Evolutionary conservation across 2,329 filamentous ascomycete species (phyloP).

Genomic region (Alternaria gansuensis): DNA sequence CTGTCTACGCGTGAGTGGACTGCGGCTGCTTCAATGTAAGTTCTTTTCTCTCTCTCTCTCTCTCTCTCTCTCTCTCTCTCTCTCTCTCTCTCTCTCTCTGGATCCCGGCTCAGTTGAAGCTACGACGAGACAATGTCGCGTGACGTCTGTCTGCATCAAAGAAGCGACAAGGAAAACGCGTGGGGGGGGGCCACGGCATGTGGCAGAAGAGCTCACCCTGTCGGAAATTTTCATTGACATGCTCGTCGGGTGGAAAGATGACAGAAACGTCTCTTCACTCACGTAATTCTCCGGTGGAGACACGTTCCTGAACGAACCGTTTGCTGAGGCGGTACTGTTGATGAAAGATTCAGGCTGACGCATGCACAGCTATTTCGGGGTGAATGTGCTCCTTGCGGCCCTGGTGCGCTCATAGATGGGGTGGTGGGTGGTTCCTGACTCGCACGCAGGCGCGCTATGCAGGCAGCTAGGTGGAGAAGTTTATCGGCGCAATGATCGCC

Average conservation of each 20-base stretch:
- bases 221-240: neutral
- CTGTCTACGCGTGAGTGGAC: slow-evolving; percentile 55
- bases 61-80: slow-evolving; percentile 14
- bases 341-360: slow-evolving; percentile 39
- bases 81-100: slow-evolving; percentile 7
- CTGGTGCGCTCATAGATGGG: slow-evolving; percentile 41
- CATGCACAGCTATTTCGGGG: slow-evolving; percentile 52
- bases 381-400: slow-evolving; percentile 54
- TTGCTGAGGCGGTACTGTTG: slow-evolving; percentile 21
- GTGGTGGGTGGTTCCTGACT: slow-evolving; percentile 18
- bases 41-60: slow-evolving; percentile 24
- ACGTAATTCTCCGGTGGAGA: slow-evolving; percentile 21
- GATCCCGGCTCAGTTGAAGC: neutral
- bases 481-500: slow-evolving; percentile 6
- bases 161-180: neutral
- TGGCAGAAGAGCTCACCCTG: neutral
- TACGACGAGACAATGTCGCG: neutral
- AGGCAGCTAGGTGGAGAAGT: neutral
- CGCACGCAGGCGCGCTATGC: slow-evolving; percentile 7
- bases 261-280: slow-evolving; percentile 7
- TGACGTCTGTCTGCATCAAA: slow-evolving; percentile 1
- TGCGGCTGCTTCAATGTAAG: slow-evolving; percentile 53
- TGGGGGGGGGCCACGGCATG: neutral
- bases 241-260: neutral
- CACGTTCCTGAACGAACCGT: neutral